Base-by-base conservation (phyloP, 306 rosid species). In the Lathyrus sativus region DNA sequence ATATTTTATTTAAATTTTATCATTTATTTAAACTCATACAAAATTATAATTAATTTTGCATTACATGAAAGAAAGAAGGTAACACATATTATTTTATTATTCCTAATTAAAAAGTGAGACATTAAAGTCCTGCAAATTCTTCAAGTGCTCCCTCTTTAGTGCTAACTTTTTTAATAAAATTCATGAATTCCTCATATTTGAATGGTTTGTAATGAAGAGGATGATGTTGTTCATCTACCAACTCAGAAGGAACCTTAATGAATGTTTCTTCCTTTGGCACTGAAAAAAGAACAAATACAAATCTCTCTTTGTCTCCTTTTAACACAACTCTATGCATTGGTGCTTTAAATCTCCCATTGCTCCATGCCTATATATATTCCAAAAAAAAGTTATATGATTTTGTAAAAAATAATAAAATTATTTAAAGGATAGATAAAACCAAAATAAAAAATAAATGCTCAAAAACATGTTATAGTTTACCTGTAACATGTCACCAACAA, bases 281-380 rank as follows among this genome's bases (percentile, higher is more conserved):
- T 3, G 76, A 35, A 55, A 82, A 80, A 12, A 65, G 7, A 17
- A 60, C 81, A 65, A 64, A 61, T 6, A 76, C 51, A 28, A 83
- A 76, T 61, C 90, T 80, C 11, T 78, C 84, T 74, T 67, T 70
- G 0, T 62, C 62, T 26, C 82, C 84, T 0, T 58, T 65, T 76
- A 76, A 39, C 73, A 57, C 60, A 80, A 86, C 87, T 65, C 84
- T 78, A 49, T 86, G 90, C 3, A 17, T 68, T 12, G 38, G 78
- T 6, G 89, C 83, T 56, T 77, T 71, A 19, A 82, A 70, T 45
- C 80, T 83, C 42, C 84, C 85, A 49, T 83, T 83, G 75, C 84
- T 83, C 87, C 90, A 85, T 2, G 85, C 84, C 87, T 81, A 56
- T 8, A 57, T n/a, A n/a, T n/a, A n/a, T n/a, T n/a, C n/a, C n/a